Evolutionary conservation across 1,284 basidiomycete genomes (phyloP).

Genomic region (Rhodotorula sp.): DNA sequence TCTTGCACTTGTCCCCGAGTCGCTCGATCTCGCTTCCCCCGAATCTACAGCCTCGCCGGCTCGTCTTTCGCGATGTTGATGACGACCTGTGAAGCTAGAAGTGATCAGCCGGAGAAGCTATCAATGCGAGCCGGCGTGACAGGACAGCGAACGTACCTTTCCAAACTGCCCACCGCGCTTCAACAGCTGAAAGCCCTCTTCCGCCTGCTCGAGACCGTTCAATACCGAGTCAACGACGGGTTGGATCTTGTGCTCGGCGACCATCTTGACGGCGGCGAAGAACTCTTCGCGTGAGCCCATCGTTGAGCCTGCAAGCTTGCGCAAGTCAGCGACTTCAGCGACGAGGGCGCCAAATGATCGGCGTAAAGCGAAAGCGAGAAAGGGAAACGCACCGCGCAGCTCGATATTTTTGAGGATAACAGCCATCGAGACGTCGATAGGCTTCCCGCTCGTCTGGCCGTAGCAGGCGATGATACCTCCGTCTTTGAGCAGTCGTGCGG

Average conservation of each 20-base stretch:
- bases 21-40: neutral
- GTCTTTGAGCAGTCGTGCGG: conserved; percentile 61
- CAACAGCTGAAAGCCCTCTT: conserved; percentile 66
- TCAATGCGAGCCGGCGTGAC: too few species aligned
- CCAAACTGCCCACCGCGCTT: conserved; percentile 66
- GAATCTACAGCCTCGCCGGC: conserved; percentile 12
- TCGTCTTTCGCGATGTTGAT: conserved; percentile 25
- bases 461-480: conserved; percentile 57
- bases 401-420: conserved; percentile 75
- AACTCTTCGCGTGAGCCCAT: conserved; percentile 83
- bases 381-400: conserved; percentile 60
- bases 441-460: conserved; percentile 64
- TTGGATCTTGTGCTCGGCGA: conserved; percentile 65
- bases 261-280: conserved; percentile 66
- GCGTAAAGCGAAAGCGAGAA: neutral
- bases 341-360: too few species aligned
- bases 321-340: too few species aligned
- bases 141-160: conserved; percentile 56
- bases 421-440: conserved; percentile 69
- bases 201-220: conserved; percentile 61
- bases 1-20: neutral
- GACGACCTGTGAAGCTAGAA: conserved; percentile 10
- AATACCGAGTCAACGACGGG: conserved; percentile 73
- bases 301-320: conserved; percentile 54
- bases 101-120: neutral